phyloP scores from a whole-genome alignment of 495 filamentous ascomycete genomes.

The Lepidopterella palustris region DNA sequence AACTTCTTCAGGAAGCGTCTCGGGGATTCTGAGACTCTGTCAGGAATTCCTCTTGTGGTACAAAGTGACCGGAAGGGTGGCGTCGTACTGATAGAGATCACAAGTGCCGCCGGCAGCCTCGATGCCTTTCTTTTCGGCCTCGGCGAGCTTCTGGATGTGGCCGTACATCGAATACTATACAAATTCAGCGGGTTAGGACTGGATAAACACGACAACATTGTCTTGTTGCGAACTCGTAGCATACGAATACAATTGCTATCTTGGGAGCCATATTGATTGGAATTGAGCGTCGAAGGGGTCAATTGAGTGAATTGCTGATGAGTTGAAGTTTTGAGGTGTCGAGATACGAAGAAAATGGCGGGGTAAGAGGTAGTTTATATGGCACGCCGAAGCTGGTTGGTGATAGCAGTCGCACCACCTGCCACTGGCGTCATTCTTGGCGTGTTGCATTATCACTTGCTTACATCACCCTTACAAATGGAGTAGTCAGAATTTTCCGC shows the following conservation, averaged over 20 bases:
- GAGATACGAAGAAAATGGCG: neutral
- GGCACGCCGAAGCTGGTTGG: neutral
- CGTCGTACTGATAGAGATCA: slow-evolving; percentile 71
- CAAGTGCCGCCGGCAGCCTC: slow-evolving; percentile 75
- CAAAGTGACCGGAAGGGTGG: slow-evolving; percentile 2
- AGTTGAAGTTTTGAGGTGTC: neutral
- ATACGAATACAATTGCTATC: slow-evolving; percentile 83
- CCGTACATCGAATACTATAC: slow-evolving; percentile 91
- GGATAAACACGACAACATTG: neutral
- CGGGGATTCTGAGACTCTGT: slow-evolving; percentile 50
- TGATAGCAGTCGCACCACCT: neutral
- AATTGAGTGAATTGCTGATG: neutral
- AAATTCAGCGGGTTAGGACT: neutral
- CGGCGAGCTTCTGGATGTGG: slow-evolving; percentile 45
- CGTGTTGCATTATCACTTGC: neutral
- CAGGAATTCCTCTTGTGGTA: neutral
- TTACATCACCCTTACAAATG: neutral
- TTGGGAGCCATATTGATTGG: slow-evolving; percentile 76
- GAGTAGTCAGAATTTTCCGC: neutral
- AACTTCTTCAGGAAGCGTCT: slow-evolving; percentile 81
- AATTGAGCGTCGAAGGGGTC: neutral
- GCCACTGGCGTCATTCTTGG: neutral
- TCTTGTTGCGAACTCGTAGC: slow-evolving; percentile 32
- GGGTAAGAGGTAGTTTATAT: neutral
- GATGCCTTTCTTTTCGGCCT: slow-evolving; percentile 86